Evolutionary conservation across 371 early-diverging fungal genomes (phyloP).

Genomic region (Saksenaea vasiformis): DNA sequence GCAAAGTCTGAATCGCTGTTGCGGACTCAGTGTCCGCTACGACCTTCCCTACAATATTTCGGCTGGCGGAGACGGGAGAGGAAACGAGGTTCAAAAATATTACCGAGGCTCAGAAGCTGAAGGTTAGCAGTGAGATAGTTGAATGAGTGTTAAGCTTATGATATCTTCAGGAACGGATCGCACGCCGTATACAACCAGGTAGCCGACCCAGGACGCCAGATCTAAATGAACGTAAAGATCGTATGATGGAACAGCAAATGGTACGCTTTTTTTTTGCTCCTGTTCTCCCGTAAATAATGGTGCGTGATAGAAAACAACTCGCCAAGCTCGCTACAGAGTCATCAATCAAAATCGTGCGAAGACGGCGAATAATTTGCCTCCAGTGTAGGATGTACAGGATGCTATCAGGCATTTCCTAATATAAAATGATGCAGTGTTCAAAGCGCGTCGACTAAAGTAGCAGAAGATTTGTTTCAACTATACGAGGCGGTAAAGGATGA

Average conservation of each 20-base stretch:
- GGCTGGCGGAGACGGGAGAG: conserved; percentile 68
- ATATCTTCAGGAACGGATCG: conserved; percentile 49
- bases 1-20: background rate
- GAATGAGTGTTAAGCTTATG: background rate
- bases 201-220: conserved; percentile 42
- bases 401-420: background rate
- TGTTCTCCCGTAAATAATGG: background rate
- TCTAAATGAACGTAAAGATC: conserved; percentile 38
- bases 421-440: conserved; percentile 27
- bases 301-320: conserved; percentile 33
- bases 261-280: conserved; percentile 11
- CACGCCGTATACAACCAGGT: conserved; percentile 45
- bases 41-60: conserved; percentile 55
- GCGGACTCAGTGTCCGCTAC: conserved; percentile 29
- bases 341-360: conserved; percentile 55
- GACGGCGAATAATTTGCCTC: conserved; percentile 20
- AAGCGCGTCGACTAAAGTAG: conserved; percentile 36
- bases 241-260: conserved; percentile 34
- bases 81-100: conserved; percentile 56
- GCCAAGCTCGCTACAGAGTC: conserved; percentile 62
- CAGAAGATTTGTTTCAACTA: conserved; percentile 59
- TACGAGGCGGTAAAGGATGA: conserved; percentile 71
- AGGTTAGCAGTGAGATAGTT: conserved; percentile 23
- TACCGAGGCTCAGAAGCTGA: conserved; percentile 52
- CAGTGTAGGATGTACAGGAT: conserved; percentile 20